A percentile compares a stretch with the other conserved stretches of the same genome.
Evolutionary conservation across 176 grass and related monocot genomes (phyloP).

Genomic region (Dendrocalamus sinicus): DNA sequence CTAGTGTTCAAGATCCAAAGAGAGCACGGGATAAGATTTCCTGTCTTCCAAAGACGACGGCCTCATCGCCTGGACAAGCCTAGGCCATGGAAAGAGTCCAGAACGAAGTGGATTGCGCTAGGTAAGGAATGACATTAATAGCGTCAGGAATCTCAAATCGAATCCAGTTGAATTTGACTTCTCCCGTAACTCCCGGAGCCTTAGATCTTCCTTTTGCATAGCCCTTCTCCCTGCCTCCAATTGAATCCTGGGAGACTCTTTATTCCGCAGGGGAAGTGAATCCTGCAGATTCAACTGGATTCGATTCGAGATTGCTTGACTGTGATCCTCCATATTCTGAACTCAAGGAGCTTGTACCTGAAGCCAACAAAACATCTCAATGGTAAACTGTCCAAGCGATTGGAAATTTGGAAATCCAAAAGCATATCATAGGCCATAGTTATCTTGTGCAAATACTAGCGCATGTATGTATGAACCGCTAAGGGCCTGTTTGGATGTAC

Average conservation of each 20-base stretch:
- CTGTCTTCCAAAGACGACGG: conserved; percentile 48
- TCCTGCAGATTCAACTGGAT: neutral
- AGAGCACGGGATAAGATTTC: conserved; percentile 53
- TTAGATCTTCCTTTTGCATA: conserved; percentile 10
- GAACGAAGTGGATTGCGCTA: conserved; percentile 25
- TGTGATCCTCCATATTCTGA: conserved; percentile 23
- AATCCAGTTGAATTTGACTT: conserved; percentile 46
- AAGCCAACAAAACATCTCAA: neutral
- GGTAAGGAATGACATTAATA: conserved; percentile 42
- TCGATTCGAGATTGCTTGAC: neutral
- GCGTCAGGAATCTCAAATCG: conserved; percentile 48
- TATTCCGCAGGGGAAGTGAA: conserved; percentile 32
- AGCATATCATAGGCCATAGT: neutral
- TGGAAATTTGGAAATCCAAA: neutral
- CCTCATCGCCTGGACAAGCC: neutral
- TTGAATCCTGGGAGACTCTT: neutral
- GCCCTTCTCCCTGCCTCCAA: conserved; percentile 23
- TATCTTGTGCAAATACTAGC: neutral
- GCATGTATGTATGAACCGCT: neutral
- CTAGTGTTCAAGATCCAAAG: conserved; percentile 49
- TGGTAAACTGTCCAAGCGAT: neutral
- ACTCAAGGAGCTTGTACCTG: conserved; percentile 6
- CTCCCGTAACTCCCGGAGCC: conserved; percentile 54
- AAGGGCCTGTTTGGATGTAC: too few species aligned
- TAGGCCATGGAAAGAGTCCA: conserved; percentile 43